These are phyloP conservation scores for Tuber microsphaerosporum DNA, from an alignment of 495 filamentous ascomycete genomes.

Conservation along the genomic window DNA sequence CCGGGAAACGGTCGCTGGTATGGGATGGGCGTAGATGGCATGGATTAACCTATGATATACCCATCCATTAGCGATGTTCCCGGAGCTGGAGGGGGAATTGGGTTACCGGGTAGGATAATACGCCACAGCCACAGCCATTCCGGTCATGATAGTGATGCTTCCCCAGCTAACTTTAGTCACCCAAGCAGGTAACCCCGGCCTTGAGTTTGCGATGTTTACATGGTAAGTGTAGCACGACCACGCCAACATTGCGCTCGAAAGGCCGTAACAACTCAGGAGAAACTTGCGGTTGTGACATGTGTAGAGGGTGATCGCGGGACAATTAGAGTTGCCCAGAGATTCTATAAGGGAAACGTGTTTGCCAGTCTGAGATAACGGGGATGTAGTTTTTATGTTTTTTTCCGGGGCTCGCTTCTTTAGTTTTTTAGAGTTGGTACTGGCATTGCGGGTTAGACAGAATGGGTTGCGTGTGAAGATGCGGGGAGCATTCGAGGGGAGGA, in stretches of 20 bases:
- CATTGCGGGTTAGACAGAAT: background rate
- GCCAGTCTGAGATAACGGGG: constrained; percentile 1
- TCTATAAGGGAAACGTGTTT: constrained; percentile 29
- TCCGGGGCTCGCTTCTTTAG: constrained; percentile 32
- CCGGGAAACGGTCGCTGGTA: constrained; percentile 11
- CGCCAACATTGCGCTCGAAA: constrained; percentile 25
- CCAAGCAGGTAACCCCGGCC: constrained; percentile 29
- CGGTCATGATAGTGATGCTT: constrained; percentile 54
- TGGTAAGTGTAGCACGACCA: constrained; percentile 26
- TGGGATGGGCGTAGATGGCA: constrained; percentile 30
- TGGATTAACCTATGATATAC: constrained; percentile 27
- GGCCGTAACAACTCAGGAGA: constrained; percentile 25
- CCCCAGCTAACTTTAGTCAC: constrained; percentile 42
- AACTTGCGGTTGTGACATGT: constrained; percentile 22
- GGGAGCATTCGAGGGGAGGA: background rate
- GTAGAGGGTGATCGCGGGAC: constrained; percentile 28
- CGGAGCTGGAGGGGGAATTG: background rate
- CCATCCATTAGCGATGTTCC: constrained; percentile 8
- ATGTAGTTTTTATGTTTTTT: constrained; percentile 30
- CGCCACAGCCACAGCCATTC: constrained; percentile 42
- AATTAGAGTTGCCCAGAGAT: constrained; percentile 20
- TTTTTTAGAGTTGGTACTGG: background rate
- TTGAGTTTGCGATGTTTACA: constrained; percentile 21
- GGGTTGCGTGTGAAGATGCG: background rate
- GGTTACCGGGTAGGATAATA: constrained; percentile 31